Conservation (phyloP, 345 rosid species). For the Linum usitatissimum region DNA sequence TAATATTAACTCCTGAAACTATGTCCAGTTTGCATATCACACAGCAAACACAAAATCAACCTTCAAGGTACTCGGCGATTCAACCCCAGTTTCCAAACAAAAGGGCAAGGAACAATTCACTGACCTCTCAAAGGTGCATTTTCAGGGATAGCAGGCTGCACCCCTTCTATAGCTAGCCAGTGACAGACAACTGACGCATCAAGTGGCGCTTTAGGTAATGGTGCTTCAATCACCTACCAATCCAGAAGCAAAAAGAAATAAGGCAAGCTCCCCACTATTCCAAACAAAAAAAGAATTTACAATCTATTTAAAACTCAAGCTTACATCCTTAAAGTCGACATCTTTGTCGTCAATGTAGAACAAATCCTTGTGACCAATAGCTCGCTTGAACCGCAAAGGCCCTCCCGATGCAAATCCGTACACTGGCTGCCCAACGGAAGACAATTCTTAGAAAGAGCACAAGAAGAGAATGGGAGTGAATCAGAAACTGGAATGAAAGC, state of each 20-base stretch:
- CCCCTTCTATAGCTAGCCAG: conserved; percentile 99
- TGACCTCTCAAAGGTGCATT: conserved; percentile 85
- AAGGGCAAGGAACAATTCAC: conserved; percentile 11
- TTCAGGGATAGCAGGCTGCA: conserved; percentile 93
- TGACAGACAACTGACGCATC: conserved; percentile 76
- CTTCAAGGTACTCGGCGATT: background rate
- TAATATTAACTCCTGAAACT: conserved; percentile 14
- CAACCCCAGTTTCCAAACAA: background rate
- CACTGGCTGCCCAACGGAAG: conserved; percentile 43
- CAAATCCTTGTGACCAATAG: conserved; percentile 78
- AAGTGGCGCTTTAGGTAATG: conserved; percentile 90
- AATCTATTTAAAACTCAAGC: conserved; percentile 13
- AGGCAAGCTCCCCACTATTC: conserved; percentile 3
- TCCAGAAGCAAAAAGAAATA: conserved; percentile 13
- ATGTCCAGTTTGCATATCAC: background rate
- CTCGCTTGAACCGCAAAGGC: conserved; percentile 73
- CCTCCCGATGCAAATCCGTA: conserved; percentile 80
- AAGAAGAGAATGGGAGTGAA: background rate
- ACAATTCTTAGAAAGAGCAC: background rate
- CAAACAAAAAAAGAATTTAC: conserved; percentile 3
- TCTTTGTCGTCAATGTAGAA: conserved; percentile 90
- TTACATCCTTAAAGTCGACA: conserved; percentile 90
- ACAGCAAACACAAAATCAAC: conserved; percentile 1
- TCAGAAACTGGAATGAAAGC: background rate
- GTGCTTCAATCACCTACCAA: conserved; percentile 83